Evolutionary conservation across 495 filamentous ascomycete species (phyloP).

Genomic region (Eremomyces bilateralis): DNA sequence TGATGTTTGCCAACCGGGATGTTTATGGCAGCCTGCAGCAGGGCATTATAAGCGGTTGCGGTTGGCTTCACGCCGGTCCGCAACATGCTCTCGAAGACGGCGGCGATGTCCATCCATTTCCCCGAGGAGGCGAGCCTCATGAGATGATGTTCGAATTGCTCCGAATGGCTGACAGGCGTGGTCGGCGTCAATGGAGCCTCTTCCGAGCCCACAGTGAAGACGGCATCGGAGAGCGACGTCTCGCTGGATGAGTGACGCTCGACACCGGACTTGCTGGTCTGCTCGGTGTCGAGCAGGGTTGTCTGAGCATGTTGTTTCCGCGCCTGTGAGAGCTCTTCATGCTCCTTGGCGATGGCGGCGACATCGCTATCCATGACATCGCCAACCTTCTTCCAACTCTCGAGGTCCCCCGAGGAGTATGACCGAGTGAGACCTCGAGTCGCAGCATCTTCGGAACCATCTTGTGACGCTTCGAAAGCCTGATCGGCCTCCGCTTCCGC

Average conservation of each 20-base stretch:
- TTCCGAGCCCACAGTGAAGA: constrained; percentile 5
- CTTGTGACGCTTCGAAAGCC: constrained; percentile 26
- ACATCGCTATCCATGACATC: constrained; percentile 29
- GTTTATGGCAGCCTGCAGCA: constrained; percentile 62
- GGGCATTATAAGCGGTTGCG: constrained; percentile 69
- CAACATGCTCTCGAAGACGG: constrained; percentile 72
- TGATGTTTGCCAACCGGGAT: constrained; percentile 50
- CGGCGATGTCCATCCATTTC: constrained; percentile 67
- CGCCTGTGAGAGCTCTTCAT: constrained; percentile 27
- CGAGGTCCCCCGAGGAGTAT: constrained; percentile 27
- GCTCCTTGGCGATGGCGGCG: constrained; percentile 32
- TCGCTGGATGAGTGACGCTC: constrained; percentile 5
- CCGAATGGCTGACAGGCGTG: constrained; percentile 30
- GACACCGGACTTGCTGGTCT: constrained; percentile 8
- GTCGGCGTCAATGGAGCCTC: constrained; percentile 1
- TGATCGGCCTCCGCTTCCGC: constrained; percentile 16
- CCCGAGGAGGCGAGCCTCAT: constrained; percentile 41
- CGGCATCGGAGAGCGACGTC: constrained; percentile 1
- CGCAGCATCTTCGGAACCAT: constrained; percentile 24
- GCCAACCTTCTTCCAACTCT: constrained; percentile 36
- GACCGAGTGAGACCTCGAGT: constrained; percentile 23
- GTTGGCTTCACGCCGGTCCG: constrained; percentile 55
- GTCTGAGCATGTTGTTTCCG: constrained; percentile 14
- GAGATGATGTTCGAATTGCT: constrained; percentile 52
- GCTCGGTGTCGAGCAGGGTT: constrained; percentile 16